These are phyloP conservation scores for Diaporthe ampelina DNA, from an alignment of 2,329 filamentous ascomycete species.

Conservation along the genomic window DNA sequence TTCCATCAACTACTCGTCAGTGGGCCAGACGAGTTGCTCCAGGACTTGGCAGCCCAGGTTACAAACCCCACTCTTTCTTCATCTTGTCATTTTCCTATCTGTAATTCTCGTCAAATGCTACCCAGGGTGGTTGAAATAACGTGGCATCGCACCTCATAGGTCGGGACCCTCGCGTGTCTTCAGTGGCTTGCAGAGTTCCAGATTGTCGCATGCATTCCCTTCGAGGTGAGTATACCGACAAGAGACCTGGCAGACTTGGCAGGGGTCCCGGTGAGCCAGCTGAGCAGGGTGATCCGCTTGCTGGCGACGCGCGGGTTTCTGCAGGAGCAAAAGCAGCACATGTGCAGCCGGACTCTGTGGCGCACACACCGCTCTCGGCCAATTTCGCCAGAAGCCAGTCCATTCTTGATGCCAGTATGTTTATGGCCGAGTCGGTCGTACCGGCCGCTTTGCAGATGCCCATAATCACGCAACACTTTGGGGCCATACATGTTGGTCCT, in stretches of 20 bases:
- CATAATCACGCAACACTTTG: conserved; percentile 43
- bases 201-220: conserved; percentile 59
- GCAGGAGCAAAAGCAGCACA: conserved; percentile 33
- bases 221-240: conserved; percentile 50
- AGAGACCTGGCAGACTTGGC: conserved; percentile 58
- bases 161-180: conserved; percentile 49
- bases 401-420: conserved; percentile 55
- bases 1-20: neutral
- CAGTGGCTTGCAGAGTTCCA: conserved; percentile 61
- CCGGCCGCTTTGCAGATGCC: conserved; percentile 54
- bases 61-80: neutral
- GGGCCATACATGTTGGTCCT: neutral
- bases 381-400: conserved; percentile 52
- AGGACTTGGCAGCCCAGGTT: neutral
- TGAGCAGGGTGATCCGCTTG: conserved; percentile 52
- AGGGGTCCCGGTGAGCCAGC: conserved; percentile 54
- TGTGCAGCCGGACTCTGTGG: conserved; percentile 49
- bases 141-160: neutral
- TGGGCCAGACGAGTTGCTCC: conserved; percentile 5
- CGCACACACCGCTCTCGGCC: conserved; percentile 56
- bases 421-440: conserved; percentile 52
- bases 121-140: neutral
- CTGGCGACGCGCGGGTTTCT: conserved; percentile 53
- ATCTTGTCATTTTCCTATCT: neutral
- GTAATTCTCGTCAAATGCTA: neutral